A percentile compares a stretch with the other conserved stretches of the same genome.
Conservation (phyloP, 169 alveolate species). For the Eimeria praecox region DNA sequence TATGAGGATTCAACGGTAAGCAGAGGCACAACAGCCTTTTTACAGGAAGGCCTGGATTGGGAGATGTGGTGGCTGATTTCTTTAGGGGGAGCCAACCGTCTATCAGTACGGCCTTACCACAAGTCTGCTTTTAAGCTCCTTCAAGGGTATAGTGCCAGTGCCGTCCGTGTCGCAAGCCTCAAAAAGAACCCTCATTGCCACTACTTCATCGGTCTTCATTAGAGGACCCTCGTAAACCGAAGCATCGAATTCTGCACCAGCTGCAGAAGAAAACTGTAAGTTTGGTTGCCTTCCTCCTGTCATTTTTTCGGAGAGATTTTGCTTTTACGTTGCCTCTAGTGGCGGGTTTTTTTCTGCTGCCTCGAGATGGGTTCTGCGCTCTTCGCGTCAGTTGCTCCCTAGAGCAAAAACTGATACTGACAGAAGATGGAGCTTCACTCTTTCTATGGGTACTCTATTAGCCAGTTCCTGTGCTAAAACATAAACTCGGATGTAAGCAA, state of each 20-base stretch:
- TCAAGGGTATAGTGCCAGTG: conserved; percentile 51
- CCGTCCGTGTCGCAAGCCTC: conserved; percentile 82
- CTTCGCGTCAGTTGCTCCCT: background rate
- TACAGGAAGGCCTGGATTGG: background rate
- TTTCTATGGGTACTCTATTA: background rate
- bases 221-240: conserved; percentile 76
- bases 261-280: background rate
- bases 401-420: background rate
- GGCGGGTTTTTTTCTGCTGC: background rate
- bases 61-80: background rate
- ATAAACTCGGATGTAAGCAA: background rate
- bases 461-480: background rate
- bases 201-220: conserved; percentile 77
- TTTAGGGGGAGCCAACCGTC: background rate
- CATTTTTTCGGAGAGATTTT: background rate
- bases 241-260: conserved; percentile 72
- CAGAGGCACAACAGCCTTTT: background rate
- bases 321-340: background rate
- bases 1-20: background rate
- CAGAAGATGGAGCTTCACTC: background rate
- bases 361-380: background rate
- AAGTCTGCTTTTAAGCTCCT: conserved; percentile 67
- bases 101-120: background rate
- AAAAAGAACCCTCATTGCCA: conserved; percentile 67
- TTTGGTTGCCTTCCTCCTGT: conserved; percentile 1